phyloP scores from a whole-genome alignment of 2,329 filamentous ascomycete species.

The Parasarocladium wereldwijsianum region DNA sequence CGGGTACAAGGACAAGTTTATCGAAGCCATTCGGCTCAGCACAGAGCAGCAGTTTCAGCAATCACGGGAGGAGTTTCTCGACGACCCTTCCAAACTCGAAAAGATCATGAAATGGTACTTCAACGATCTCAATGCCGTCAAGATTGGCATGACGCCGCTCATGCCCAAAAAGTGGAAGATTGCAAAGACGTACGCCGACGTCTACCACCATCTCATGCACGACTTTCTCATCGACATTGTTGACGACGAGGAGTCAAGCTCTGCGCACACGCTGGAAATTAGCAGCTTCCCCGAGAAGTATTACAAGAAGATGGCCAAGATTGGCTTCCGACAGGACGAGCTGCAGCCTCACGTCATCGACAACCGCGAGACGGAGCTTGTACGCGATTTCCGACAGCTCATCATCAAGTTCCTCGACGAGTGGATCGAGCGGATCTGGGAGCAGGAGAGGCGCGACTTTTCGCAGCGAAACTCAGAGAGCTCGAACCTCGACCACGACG shows the following conservation, averaged over 20 bases:
- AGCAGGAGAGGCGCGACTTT: slow-evolving; percentile 70
- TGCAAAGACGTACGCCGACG: slow-evolving; percentile 73
- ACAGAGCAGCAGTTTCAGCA: slow-evolving; percentile 62
- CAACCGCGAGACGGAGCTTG: slow-evolving; percentile 75
- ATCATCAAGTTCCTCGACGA: slow-evolving; percentile 93
- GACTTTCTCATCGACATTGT: slow-evolving; percentile 76
- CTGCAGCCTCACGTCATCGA: slow-evolving; percentile 78
- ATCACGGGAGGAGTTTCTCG: slow-evolving; percentile 60
- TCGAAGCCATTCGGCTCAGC: slow-evolving; percentile 61
- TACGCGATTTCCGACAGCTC: slow-evolving; percentile 84
- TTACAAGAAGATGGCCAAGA: slow-evolving; percentile 86
- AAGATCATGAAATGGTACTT: slow-evolving; percentile 94
- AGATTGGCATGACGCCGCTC: slow-evolving; percentile 77
- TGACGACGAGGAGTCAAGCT: slow-evolving; percentile 71
- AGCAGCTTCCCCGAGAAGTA: slow-evolving; percentile 94
- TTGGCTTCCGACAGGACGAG: slow-evolving; percentile 66
- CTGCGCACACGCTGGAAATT: slow-evolving; percentile 78
- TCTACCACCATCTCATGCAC: slow-evolving; percentile 92
- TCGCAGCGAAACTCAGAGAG: slow-evolving; percentile 56
- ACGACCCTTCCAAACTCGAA: slow-evolving; percentile 68
- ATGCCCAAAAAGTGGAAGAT: slow-evolving; percentile 98
- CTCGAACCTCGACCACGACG: slow-evolving; percentile 67
- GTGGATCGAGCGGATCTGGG: slow-evolving; percentile 91
- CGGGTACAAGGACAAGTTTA: slow-evolving; percentile 93
- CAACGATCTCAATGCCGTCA: slow-evolving; percentile 91